Base-by-base conservation (phyloP, 1,284 basidiomycete genomes). In the Ceratobasidium sp. region DNA sequence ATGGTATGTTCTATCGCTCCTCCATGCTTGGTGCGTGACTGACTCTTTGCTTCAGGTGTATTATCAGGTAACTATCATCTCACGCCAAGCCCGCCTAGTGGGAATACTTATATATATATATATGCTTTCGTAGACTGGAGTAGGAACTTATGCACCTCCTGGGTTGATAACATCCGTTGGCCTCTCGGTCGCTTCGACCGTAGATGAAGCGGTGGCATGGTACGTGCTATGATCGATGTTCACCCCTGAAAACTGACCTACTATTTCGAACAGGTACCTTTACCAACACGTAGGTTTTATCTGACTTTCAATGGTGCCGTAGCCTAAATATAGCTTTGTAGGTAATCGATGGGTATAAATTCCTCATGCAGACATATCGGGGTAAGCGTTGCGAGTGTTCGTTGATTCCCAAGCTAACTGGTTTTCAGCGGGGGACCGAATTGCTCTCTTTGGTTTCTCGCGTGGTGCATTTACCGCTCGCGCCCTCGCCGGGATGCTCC, bases 301-400 rank as follows among this genome's bases (percentile, higher is more conserved):
- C 1, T 45, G 10, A 31, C 17, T 10, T 3, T 34, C 17, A 4
- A 13, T n/a, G n/a, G 35, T 2, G 17, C 7, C 25, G 27, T 15
- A 22, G 13, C 13, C 20, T 27, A 10, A 54, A 31, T 50, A 10
- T 55, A 47, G n/a, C 8, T 38, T 38, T n/a, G 15, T 34, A 72
- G 71, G 64, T 72, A 8, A 71, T 72, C 38, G 71, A 70, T 49
- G 71, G 71, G 15, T 72, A 72, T 49, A 56, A 34, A 17, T 72
- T 56, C 50, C 58, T 72, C 10, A 72, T 71, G 70, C 34, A 72
- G 31, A 71, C 68, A 22, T 72, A 69, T 42, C 56, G 58, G n/a
- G 43, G 58, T 62, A 15, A 12, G 58, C 40, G 42, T 20, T 15
- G 13, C n/a, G n/a, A n/a, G n/a, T n/a, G n/a, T n/a, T n/a, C n/a